Percentiles rank a stretch among this genome's conserved stretches.
These are phyloP conservation scores for Penicillium macrosclerotiorum DNA, from an alignment of 495 filamentous ascomycete genomes.

Conservation along the genomic window DNA sequence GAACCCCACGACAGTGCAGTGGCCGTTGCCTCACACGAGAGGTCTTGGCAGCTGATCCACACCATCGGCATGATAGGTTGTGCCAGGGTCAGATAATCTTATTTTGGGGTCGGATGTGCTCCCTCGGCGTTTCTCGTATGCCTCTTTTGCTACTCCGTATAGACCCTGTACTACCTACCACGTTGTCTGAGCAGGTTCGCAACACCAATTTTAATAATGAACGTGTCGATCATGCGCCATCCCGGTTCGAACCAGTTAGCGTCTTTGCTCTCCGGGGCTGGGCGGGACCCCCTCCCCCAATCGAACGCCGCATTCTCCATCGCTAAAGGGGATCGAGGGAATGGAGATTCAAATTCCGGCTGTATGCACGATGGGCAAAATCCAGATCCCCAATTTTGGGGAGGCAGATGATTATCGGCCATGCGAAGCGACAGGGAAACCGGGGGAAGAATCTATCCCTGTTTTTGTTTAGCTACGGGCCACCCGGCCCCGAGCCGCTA, in stretches of 20 bases:
- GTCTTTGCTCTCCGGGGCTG: not conserved
- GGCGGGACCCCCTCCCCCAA: too few relatives aligned
- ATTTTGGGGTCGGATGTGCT: not conserved
- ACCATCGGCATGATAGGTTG: not conserved
- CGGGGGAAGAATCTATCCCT: too few relatives aligned
- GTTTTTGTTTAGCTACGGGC: too few relatives aligned
- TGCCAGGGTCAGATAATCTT: not conserved
- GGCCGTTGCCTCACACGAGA: not conserved
- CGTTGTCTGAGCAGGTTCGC: not conserved
- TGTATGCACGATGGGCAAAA: not conserved
- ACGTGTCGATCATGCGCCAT: conserved; percentile 6
- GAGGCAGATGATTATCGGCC: too few relatives aligned
- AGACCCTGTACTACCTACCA: too few relatives aligned
- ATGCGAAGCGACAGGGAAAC: too few relatives aligned
- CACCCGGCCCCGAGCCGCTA: too few relatives aligned
- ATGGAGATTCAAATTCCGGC: not conserved
- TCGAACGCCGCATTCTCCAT: not conserved
- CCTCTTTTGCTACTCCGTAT: not conserved
- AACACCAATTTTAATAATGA: conserved; percentile 6
- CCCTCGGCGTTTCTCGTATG: not conserved
- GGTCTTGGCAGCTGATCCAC: not conserved
- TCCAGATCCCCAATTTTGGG: too few relatives aligned
- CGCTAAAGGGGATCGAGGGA: too few relatives aligned
- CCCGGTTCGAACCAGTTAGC: not conserved
- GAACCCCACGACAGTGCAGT: not conserved